phyloP scores from a whole-genome alignment of 371 early-diverging fungal species.

The Conidiobolus incongruus region DNA sequence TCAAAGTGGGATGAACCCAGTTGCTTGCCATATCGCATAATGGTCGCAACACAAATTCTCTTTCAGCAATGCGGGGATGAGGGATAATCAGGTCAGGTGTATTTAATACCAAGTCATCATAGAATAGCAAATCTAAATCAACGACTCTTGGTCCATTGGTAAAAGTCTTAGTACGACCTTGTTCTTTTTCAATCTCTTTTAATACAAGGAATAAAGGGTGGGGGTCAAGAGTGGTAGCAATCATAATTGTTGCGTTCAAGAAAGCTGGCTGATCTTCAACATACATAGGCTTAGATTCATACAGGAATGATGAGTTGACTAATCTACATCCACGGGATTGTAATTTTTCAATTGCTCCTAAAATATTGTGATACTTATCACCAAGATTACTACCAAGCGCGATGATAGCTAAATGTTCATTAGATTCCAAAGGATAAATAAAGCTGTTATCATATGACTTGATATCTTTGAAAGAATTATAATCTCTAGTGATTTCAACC shows the following conservation, averaged over 20 bases:
- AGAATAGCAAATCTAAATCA: slow-evolving; percentile 88
- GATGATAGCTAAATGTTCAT: slow-evolving; percentile 28
- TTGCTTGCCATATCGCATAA: slow-evolving; percentile 79
- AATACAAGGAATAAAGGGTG: slow-evolving; percentile 43
- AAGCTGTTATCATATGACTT: background rate
- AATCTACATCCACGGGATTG: slow-evolving; percentile 27
- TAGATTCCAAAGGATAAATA: too few relatives aligned
- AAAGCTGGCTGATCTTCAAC: slow-evolving; percentile 77
- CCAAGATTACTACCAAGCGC: slow-evolving; percentile 90
- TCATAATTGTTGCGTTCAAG: slow-evolving; percentile 42
- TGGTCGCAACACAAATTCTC: slow-evolving; percentile 87
- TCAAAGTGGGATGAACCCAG: slow-evolving; percentile 70
- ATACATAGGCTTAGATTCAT: slow-evolving; percentile 94
- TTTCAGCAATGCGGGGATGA: slow-evolving; percentile 67
- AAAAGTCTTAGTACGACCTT: slow-evolving; percentile 48
- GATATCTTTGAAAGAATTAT: slow-evolving; percentile 15
- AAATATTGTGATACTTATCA: slow-evolving; percentile 52
- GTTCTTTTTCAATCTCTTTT: slow-evolving; percentile 54
- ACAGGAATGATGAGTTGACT: slow-evolving; percentile 86
- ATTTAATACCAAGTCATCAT: slow-evolving; percentile 51
- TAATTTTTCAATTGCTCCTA: slow-evolving; percentile 39
- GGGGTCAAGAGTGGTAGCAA: slow-evolving; percentile 52
- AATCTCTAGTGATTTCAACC: slow-evolving; percentile 68
- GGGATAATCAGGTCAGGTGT: slow-evolving; percentile 58
- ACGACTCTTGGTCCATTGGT: slow-evolving; percentile 83